phyloP scores from a whole-genome alignment of 306 rosid genomes.

The Corylus avellana region DNA sequence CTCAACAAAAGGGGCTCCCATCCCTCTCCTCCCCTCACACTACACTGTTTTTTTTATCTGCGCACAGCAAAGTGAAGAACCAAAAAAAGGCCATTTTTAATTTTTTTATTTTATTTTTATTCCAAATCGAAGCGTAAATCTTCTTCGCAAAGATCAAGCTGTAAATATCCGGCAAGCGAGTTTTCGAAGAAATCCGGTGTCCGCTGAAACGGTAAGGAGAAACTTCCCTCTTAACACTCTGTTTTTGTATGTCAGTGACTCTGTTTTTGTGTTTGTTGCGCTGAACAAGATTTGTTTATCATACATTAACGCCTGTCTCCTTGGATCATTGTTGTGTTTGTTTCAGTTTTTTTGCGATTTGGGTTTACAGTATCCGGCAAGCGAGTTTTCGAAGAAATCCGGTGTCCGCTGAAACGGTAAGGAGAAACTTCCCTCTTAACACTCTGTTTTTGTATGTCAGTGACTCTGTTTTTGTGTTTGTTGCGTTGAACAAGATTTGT shows the following conservation, averaged over 20 bases:
- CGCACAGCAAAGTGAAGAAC: not conserved
- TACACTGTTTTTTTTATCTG: not conserved
- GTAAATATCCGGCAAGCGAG: not conserved
- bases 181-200: not conserved
- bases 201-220: not conserved
- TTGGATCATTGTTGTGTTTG: too few relatives aligned
- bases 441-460: too few relatives aligned
- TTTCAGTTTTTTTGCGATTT: too few relatives aligned
- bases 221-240: too few relatives aligned
- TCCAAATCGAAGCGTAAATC: not conserved
- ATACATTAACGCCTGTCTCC: too few relatives aligned
- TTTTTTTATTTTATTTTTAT: not conserved
- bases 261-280: too few relatives aligned
- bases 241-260: too few relatives aligned
- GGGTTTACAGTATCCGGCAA: too few relatives aligned
- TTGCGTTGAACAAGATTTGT: too few relatives aligned
- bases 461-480: too few relatives aligned
- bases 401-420: not conserved
- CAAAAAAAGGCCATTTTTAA: not conserved
- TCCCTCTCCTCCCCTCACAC: not conserved
- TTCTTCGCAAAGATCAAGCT: not conserved
- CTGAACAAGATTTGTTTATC: too few relatives aligned
- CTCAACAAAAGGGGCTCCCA: constrained; percentile 4
- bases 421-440: not conserved
- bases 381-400: not conserved